Percentiles rank a stretch among this genome's conserved stretches.
Evolutionary conservation across 2,329 filamentous ascomycete species (phyloP).

Genomic region (Phaeophleospora eucalypticola): DNA sequence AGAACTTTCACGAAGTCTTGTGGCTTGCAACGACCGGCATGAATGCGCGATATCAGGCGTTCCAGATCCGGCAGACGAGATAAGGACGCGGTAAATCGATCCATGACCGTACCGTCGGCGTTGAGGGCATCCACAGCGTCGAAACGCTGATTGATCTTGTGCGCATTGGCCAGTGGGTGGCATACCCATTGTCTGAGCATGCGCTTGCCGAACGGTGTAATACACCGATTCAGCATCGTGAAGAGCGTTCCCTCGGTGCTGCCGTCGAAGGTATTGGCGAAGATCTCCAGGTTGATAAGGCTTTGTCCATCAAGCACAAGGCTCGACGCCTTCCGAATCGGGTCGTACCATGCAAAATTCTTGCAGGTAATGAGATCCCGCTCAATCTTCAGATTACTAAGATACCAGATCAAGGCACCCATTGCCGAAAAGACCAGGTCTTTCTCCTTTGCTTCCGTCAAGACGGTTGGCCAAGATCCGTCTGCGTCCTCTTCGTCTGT

Average conservation of each 20-base stretch:
- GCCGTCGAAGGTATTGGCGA: constrained; percentile 87
- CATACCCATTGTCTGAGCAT: constrained; percentile 97
- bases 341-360: constrained; percentile 88
- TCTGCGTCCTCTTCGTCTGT: constrained; percentile 47
- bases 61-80: constrained; percentile 92
- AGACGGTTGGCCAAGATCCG: constrained; percentile 71
- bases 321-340: constrained; percentile 84
- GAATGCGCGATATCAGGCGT: constrained; percentile 86
- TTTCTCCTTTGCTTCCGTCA: constrained; percentile 70
- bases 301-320: constrained; percentile 93
- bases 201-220: constrained; percentile 95
- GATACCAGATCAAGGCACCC: constrained; percentile 82
- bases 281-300: constrained; percentile 95
- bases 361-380: constrained; percentile 79
- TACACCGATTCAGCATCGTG: constrained; percentile 82
- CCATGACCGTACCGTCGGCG: constrained; percentile 71
- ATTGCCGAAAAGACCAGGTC: constrained; percentile 85
- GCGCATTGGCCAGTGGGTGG: constrained; percentile 82
- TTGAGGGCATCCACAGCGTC: constrained; percentile 94
- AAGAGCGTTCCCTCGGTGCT: constrained; percentile 83
- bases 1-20: constrained; percentile 92
- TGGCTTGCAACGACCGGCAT: constrained; percentile 82
- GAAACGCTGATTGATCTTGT: constrained; percentile 85
- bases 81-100: constrained; percentile 83
- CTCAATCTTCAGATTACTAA: constrained; percentile 80